Percentiles rank a stretch among this genome's conserved stretches.
Evolutionary conservation across 2,329 filamentous ascomycete species (phyloP).

Genomic region (Bipolaris cookei): DNA sequence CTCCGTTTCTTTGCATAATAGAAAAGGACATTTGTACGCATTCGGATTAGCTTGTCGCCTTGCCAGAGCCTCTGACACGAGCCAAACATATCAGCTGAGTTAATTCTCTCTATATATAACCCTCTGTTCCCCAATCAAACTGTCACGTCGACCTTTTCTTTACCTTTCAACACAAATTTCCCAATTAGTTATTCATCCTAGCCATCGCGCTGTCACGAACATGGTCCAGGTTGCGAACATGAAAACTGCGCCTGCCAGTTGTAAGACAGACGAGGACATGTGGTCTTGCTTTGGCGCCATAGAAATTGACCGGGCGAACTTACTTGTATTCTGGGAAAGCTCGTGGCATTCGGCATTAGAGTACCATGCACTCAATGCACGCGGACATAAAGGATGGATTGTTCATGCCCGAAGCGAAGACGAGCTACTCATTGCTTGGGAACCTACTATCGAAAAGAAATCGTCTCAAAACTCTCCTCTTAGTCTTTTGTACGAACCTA

Average conservation of each 20-base stretch:
- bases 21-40: neutral
- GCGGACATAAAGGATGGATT: constrained; percentile 9
- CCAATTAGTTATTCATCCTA: constrained; percentile 7
- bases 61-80: neutral
- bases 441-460: constrained; percentile 13
- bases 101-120: neutral
- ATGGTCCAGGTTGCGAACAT: constrained; percentile 3
- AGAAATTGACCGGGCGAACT: neutral
- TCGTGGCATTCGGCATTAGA: constrained; percentile 1
- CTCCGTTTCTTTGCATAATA: constrained; percentile 13
- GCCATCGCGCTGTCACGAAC: neutral
- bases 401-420: constrained; percentile 11
- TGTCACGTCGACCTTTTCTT: neutral
- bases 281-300: constrained; percentile 14
- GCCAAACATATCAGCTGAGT: neutral
- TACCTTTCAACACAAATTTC: neutral
- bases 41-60: neutral
- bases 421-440: constrained; percentile 15
- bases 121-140: neutral
- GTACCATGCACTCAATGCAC: constrained; percentile 3
- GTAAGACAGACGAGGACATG: neutral
- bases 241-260: constrained; percentile 1
- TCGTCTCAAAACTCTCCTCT: constrained; percentile 1
- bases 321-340: constrained; percentile 11
- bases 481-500: constrained; percentile 1